A percentile compares a stretch with the other conserved stretches of the same genome.
phyloP scores from a whole-genome alignment of 176 grass and related monocot species.

The Paspalum notatum region DNA sequence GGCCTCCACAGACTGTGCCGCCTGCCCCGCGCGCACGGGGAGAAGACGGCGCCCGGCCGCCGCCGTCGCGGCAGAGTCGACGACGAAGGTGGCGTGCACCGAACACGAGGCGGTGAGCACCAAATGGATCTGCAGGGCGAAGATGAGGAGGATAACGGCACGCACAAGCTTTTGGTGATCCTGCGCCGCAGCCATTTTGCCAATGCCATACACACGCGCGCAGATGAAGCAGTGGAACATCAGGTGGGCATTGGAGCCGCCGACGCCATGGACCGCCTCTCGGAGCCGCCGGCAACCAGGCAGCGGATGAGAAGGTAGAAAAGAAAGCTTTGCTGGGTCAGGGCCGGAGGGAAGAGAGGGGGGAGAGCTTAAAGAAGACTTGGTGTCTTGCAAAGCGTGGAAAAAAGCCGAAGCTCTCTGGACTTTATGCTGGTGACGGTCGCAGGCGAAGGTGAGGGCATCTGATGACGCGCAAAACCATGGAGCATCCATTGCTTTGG shows the following conservation, averaged over 20 bases:
- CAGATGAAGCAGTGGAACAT: neutral
- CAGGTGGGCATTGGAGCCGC: neutral
- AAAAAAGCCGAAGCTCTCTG: constrained; percentile 8
- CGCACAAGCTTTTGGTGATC: neutral
- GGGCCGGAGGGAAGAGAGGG: neutral
- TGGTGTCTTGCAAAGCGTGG: constrained; percentile 1
- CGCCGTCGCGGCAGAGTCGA: neutral
- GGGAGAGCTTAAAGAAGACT: neutral
- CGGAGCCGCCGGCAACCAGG: no score
- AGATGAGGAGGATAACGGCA: constrained; percentile 2
- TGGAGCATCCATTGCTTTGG: neutral
- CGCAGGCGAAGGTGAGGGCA: neutral
- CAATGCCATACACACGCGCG: constrained; percentile 21
- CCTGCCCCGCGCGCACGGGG: neutral
- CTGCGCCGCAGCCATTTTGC: constrained; percentile 26
- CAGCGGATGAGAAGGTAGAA: neutral
- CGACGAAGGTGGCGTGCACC: neutral
- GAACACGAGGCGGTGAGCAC: neutral
- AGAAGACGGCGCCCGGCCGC: neutral
- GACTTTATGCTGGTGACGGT: neutral
- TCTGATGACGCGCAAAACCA: constrained; percentile 3
- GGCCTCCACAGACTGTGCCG: neutral
- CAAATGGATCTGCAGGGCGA: neutral
- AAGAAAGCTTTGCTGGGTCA: neutral
- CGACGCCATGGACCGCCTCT: constrained; percentile 1